Conservation (phyloP, 2,329 filamentous ascomycete genomes). For the Diaporthe aspalathi region DNA sequence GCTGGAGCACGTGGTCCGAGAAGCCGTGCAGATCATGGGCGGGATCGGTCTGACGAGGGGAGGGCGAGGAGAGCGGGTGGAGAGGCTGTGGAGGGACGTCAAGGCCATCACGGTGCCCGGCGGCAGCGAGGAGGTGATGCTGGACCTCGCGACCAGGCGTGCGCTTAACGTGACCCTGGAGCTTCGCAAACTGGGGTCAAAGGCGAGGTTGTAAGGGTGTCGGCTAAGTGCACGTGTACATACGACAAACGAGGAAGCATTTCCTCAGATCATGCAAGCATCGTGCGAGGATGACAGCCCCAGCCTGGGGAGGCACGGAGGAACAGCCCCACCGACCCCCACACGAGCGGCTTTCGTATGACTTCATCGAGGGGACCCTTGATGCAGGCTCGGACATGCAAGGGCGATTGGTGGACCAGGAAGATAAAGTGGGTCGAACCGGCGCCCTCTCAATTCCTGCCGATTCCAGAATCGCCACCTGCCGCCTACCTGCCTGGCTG, state of each 20-base stretch:
- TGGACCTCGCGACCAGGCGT: constrained; percentile 39
- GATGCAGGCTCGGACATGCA: neutral
- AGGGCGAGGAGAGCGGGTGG: constrained; percentile 41
- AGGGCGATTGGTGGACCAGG: constrained; percentile 1
- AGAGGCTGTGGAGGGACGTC: constrained; percentile 40
- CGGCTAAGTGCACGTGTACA: no score
- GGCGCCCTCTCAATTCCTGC: neutral
- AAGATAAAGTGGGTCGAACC: constrained; percentile 7
- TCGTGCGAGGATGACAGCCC: neutral
- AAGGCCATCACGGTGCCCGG: constrained; percentile 41
- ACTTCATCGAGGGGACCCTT: constrained; percentile 15
- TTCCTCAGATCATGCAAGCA: neutral
- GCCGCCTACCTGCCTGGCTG: no score
- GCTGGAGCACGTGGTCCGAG: constrained; percentile 37
- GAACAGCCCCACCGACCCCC: constrained; percentile 3
- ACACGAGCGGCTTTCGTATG: neutral
- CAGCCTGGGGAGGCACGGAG: neutral
- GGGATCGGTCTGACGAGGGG: constrained; percentile 40
- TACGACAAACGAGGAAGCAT: neutral
- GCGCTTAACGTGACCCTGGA: constrained; percentile 6
- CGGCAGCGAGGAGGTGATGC: constrained; percentile 40
- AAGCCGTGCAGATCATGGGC: constrained; percentile 41
- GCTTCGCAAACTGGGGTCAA: neutral
- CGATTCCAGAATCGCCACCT: neutral
- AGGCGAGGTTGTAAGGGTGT: neutral